Evolutionary conservation across 345 rosid genomes (phyloP), one percentile per base, ranked within the genome.

Genomic region (Eucalyptus fibrosa): DNA sequence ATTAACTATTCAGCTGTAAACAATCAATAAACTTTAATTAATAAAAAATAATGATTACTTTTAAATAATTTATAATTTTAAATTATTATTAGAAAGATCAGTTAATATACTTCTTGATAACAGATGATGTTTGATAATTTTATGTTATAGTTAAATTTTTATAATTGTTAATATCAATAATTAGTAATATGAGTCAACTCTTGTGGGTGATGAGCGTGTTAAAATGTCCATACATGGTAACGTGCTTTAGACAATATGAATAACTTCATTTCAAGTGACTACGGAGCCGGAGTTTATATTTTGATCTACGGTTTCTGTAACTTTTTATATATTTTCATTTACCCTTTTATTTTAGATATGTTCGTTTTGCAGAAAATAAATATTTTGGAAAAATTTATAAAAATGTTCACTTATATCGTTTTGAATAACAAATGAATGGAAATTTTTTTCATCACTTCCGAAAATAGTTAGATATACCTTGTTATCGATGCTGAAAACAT

Each of bases 331-430:
- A 26, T 56, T 56, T 56, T 56, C 30, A 56, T 56, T 56, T 56
- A 56, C 62, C 14, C 6, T 56, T 30, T 30, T 62, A 30, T 62
- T 62, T 14, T 62, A 23, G 4, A 2, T 0, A 0, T 0, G 4
- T 53, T 53, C 2, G 5, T 53, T 21, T 53, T 0, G 1, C 1
- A 1, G 0, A 53, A 53, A 19, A 53, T 19, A 21, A 53, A 53
- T 21, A 53, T 53, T 53, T 53, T 53, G 1, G 2, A 53, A 53
- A 53, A 53, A 8, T 21, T 53, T 21, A 21, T 53, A 53, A 53
- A 21, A 53, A 53, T 21, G 59, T 21, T 21, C 0, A 0, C 59
- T 53, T 8, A 19, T 53, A 21, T 53, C 1, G 2, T 53, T 53
- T 53, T 53, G 59, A 53, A 1, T 53, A 19, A 53, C 59, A 53